Base-by-base conservation (phyloP, 176 grass and related monocot genomes). In the Aegilops umbellulata region DNA sequence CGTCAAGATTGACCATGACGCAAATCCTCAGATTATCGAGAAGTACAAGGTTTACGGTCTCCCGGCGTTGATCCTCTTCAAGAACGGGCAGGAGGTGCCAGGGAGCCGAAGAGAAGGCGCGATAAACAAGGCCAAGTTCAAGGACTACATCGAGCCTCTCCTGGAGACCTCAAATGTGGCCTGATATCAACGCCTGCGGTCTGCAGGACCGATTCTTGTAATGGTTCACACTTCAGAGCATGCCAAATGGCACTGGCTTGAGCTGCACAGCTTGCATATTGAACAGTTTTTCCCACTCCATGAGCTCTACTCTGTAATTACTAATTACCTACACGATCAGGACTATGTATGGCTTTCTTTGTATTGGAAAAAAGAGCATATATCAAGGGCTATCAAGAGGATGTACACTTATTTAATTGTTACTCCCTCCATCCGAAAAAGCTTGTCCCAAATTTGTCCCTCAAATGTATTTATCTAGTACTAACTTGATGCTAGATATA, bases 1-100 rank as follows among this genome's bases (percentile, higher is more conserved):
- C 72, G 88, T 99, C 29, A 99, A 99, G 75, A 94, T 99, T 41
- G 92, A 99, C 62, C 97, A 99, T 86, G 97, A 99, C 26, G 84
- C 79, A 24, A 99, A 96, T 79, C 88, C 94, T 23, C 39, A 91
- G 34, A 76, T 99, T 85, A 99, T 99, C 26, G 79, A 87, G 69
- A 83, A 93, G 75, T 94, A 94, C 57, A 98, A 98, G 82, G 90
- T 96, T 71, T 99, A 86, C 32, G 97, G 94, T 70, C 82, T 96
- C 65, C 97, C 97, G 3, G 65, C 92, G 10, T 86, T 99, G 65
- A 94, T 99, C 55, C 69, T 96, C 42, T 99, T 99, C 97, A 96
- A 96, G 86, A 69, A 96, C 80, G 97, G 94, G 22, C 34, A 91
- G 69, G 94, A 99, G 74, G 88, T 96, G 60, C 97, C 90, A 60